A percentile compares a stretch with the other conserved stretches of the same genome.
These are phyloP conservation scores for Sequoia sempervirens DNA, from an alignment of 75 land plant species.

Conservation along the genomic window DNA sequence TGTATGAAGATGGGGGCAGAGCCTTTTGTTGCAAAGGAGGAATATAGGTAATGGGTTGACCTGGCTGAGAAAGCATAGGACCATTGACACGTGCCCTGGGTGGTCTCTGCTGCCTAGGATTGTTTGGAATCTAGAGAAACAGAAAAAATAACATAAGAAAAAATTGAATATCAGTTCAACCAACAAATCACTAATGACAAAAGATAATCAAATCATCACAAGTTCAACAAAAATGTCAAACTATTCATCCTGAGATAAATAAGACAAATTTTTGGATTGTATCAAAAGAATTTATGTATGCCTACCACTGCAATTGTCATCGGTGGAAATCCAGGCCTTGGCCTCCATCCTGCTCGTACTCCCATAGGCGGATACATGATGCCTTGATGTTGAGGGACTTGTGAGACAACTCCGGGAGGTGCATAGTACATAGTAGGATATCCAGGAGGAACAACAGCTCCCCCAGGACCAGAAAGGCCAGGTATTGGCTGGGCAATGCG, in stretches of 20 bases:
- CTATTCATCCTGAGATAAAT: neutral
- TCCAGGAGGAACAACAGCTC: conserved; percentile 47
- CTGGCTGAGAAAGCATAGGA: conserved; percentile 30
- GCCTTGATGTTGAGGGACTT: conserved; percentile 45
- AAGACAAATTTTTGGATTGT: neutral
- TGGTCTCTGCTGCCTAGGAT: conserved; percentile 42
- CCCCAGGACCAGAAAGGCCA: conserved; percentile 35
- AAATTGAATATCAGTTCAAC: neutral
- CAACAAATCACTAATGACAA: neutral
- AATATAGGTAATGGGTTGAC: conserved; percentile 18
- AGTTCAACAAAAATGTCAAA: neutral
- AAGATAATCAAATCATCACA: neutral
- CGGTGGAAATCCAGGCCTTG: conserved; percentile 47
- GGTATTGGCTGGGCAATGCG: conserved; percentile 29
- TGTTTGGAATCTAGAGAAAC: conserved; percentile 35
- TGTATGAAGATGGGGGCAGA: conserved; percentile 19
- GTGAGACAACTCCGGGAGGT: conserved; percentile 35
- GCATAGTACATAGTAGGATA: conserved; percentile 49
- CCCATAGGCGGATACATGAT: conserved; percentile 59
- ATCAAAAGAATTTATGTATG: neutral
- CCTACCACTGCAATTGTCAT: conserved; percentile 36
- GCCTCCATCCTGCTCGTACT: conserved; percentile 62
- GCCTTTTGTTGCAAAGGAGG: conserved; percentile 23
- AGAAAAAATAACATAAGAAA: neutral
- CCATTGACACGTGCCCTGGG: conserved; percentile 49